Conservation (phyloP, 2,329 filamentous ascomycete genomes). For the Blumeriella jaapii region DNA sequence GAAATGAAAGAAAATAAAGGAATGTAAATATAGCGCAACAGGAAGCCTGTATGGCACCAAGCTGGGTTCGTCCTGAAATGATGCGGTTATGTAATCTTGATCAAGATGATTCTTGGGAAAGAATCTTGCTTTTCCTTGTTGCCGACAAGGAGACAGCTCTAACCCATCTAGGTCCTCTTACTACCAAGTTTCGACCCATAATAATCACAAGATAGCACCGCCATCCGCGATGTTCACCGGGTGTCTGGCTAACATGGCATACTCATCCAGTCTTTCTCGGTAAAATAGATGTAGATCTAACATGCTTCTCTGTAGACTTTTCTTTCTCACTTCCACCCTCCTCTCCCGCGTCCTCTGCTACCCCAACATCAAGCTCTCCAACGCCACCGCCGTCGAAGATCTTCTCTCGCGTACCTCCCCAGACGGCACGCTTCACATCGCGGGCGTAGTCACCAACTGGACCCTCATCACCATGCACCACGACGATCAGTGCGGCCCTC, state of each 20-base stretch:
- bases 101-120: slow-evolving; percentile 99
- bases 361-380: slow-evolving; percentile 94
- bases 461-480: slow-evolving; percentile 81
- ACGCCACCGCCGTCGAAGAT: slow-evolving; percentile 85
- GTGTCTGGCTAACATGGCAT: slow-evolving; percentile 86
- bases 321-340: slow-evolving; percentile 81
- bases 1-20: no score
- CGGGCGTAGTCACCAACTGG: slow-evolving; percentile 93
- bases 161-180: slow-evolving; percentile 32
- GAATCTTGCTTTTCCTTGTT: slow-evolving; percentile 74
- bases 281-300: neutral
- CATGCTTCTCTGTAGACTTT: slow-evolving; percentile 25
- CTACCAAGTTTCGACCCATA: slow-evolving; percentile 20
- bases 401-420: slow-evolving; percentile 66
- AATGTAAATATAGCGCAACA: no score
- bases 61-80: slow-evolving; percentile 57
- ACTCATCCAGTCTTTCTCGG: slow-evolving; percentile 1
- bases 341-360: slow-evolving; percentile 72
- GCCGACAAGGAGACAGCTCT: slow-evolving; percentile 28
- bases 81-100: slow-evolving; percentile 97
- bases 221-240: slow-evolving; percentile 58
- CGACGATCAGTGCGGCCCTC: slow-evolving; percentile 81
- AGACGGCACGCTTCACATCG: slow-evolving; percentile 51
- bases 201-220: slow-evolving; percentile 57
- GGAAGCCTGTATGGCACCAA: slow-evolving; percentile 12